Base-by-base conservation (phyloP, 176 grass and related monocot species). In the Canna indica region DNA sequence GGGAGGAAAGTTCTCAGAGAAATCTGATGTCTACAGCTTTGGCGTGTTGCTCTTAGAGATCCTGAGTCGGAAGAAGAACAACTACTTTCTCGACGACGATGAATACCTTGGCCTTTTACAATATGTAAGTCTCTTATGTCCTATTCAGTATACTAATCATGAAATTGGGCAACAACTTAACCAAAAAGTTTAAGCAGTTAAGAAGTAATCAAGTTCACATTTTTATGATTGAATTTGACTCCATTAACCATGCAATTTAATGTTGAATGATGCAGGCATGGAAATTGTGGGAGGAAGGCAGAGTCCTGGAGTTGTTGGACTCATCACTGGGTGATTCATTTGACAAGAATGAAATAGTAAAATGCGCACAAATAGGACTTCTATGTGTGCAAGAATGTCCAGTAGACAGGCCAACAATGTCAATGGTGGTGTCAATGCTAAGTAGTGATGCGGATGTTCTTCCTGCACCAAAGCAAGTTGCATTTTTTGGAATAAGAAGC, bases 21-120 rank as follows among this genome's bases (percentile, higher is more conserved):
- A 76, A 66, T 76, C 74, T 7, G 74, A 76, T 26, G 74, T 76
- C 12, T 76, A 35, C 59, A 76, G 74, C 74, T 76, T 76, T 32
- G 74, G 74, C 9, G 74, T 53, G 32, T 15, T 76, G 12, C 24
- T 76, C 16, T 31, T 75, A 26, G 73, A 75, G 63, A 64, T 66
- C 29, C 28, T 75, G 28, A 75, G 73, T 16, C 42, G 73, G 6
- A 50, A 36, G 29, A 64, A 36, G 57, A 74, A 63, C n/a, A 42
- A 47, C 15, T 14, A 41, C 29, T 18, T 17, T 27, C 13, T 29
- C 30, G 30, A 54, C 6, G 28, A 52, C 29, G 45, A 47, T 16
- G 27, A 34, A 33, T 26, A 3, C 3, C 4, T 53, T 32, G 31
- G 15, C 8, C 69, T 71, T 35, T 12, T 54, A 30, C n/a, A 41